Base-by-base conservation (phyloP, 768 basidiomycete species). In the Strobilomyces confusus region DNA sequence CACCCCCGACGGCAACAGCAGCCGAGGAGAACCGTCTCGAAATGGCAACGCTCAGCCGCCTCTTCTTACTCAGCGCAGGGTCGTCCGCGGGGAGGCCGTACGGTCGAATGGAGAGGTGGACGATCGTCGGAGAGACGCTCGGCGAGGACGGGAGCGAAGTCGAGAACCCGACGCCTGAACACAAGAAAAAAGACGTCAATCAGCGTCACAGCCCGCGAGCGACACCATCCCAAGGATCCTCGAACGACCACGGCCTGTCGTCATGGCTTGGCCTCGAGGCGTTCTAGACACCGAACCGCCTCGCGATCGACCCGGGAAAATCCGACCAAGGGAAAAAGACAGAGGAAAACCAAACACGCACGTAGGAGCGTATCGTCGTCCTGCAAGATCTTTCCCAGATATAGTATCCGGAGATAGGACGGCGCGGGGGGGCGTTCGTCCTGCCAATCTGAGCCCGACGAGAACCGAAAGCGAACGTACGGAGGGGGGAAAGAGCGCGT, bases 381-480 rank as follows among this genome's bases (percentile, higher is more conserved):
- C 63, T 89, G 88, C n/a, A 90, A 69, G 65, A 92, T 84, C 68
- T 83, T 84, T 34, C 89, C 89, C 6, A 90, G 72, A 66, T 91
- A 84, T 1, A 91, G 73, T 34, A 92, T 78, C 19, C 89, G 80
- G 52, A 90, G 74, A 73, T 84, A 87, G 5, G 84, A 83, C 0
- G 89, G 89, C 15, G 84, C 84, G 3, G 87, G 86, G 3, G 89
- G 88, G 12, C 83, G 81, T 52, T 87, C 87, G 59, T 85, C 84
- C 67, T 84, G 82, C 87, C 88, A 90, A 51, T 89, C 89, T 83
- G 55, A 36, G 48, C 19, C 33, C 3, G 20, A 5, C 25, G n/a
- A 26, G 13, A 7, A 29, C 22, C 6, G 5, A 20, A 19, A 9
- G 14, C 13, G 8, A 4, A 9, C 32, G 32, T 20, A 22, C 1